Evolutionary conservation across 2,329 filamentous ascomycete genomes (phyloP).

Genomic region (Daldinia sp.): DNA sequence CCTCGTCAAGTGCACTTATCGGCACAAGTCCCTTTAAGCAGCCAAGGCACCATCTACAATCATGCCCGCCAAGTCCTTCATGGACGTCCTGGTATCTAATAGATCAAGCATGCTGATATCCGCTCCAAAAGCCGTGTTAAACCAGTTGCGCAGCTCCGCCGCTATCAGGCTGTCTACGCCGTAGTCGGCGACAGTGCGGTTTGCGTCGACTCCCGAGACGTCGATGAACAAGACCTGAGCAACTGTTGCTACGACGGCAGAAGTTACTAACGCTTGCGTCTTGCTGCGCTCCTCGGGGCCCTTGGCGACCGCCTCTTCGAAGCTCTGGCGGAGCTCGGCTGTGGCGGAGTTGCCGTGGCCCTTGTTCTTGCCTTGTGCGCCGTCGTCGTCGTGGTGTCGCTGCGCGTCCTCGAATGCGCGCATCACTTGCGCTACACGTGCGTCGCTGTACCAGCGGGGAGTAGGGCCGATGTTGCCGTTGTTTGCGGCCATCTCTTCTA

Average conservation of each 20-base stretch:
- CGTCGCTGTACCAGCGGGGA: conserved; percentile 42
- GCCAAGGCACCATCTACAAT: conserved; percentile 7
- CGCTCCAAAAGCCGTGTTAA: conserved; percentile 22
- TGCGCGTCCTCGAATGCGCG: conserved; percentile 41
- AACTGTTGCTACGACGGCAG: conserved; percentile 26
- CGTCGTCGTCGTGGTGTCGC: conserved; percentile 20
- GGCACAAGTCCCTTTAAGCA: not conserved
- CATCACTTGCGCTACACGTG: conserved; percentile 40
- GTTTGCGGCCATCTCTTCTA: conserved; percentile 18
- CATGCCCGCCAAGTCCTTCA: conserved; percentile 8
- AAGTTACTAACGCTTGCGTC: conserved; percentile 7
- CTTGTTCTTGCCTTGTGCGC: not conserved
- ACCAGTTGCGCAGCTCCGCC: conserved; percentile 46
- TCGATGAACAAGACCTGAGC: conserved; percentile 39
- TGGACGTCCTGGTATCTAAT: conserved; percentile 13
- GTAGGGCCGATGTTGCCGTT: not conserved
- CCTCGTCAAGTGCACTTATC: not conserved
- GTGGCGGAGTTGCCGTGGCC: conserved; percentile 11
- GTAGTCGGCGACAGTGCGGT: conserved; percentile 34
- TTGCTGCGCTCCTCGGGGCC: conserved; percentile 1
- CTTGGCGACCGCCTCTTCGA: conserved; percentile 11
- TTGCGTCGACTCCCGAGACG: conserved; percentile 28
- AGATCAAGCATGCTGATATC: conserved; percentile 40
- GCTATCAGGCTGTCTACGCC: conserved; percentile 45
- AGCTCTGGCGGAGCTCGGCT: conserved; percentile 4